Base-by-base conservation (phyloP, 805 yeast genomes). In the Groenewaldozyma salmanticensis region DNA sequence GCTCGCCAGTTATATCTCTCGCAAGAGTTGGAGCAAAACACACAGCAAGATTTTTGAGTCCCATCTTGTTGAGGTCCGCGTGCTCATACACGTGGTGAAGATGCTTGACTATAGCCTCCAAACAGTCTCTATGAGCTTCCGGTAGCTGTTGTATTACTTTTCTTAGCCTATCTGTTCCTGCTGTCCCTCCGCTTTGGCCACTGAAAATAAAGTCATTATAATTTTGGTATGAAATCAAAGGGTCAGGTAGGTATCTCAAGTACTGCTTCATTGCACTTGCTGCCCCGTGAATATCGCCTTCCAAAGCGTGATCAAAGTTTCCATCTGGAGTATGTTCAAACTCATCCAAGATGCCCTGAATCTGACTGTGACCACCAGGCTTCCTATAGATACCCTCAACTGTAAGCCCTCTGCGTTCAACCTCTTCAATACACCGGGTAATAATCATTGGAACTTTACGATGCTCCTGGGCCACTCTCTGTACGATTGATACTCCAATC, bases 21-120 rank as follows among this genome's bases (percentile, higher is more conserved):
- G 87, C 80, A 34, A 92, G 63, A 5, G 96, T 86, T 3, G 98
- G 97, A 1, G 96, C 95, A 68, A 92, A 92, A 5, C 90, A 96
- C 34, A 92, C 85, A 0, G 95, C 79, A 40, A 92, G 62, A 53
- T 92, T 87, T 59, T 78, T 78, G 51, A 73, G 67, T 33, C 74
- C 83, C 98, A 92, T 92, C 58, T 88, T 71, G 57, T 88, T 92
- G 34, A 61, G 55, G 9, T 59, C 60, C 35, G 75, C 67, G 55
- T 70, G 67, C 21, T 65, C 58, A 31, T 76, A 74, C 24, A 92
- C 79, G 42, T 65, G 61, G 35, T 68, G 61, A 49, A 92, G 66
- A 65, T 92, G 98, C 35, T 64, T 64, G 38, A 81, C 65, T 31
- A 92, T 63, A 33, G 64, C 50, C 42, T 61, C 65, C 47, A 92